Evolutionary conservation across 768 basidiomycete species (phyloP).

Genomic region (Agrocybe praecox): DNA sequence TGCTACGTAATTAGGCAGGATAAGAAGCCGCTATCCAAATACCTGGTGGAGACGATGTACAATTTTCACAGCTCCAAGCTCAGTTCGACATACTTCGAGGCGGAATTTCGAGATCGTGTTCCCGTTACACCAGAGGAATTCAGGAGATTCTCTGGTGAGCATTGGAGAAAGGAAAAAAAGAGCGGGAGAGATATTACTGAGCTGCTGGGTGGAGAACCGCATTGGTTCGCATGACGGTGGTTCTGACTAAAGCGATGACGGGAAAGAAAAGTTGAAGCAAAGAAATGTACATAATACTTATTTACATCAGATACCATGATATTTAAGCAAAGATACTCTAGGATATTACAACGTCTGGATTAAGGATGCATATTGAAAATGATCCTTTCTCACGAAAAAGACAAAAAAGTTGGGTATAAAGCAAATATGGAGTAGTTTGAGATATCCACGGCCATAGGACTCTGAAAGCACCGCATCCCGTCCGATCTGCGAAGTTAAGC

Average conservation of each 20-base stretch:
- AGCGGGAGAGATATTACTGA: background rate
- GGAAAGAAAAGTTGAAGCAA: no score
- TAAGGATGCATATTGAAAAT: no score
- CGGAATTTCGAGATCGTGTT: background rate
- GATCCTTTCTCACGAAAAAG: no score
- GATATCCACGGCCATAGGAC: constrained; percentile 49
- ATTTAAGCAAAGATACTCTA: no score
- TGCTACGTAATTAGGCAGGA: constrained; percentile 17
- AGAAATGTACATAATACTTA: no score
- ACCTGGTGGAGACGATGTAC: constrained; percentile 16
- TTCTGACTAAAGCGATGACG: no score
- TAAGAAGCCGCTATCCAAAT: constrained; percentile 12
- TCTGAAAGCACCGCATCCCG: constrained; percentile 59
- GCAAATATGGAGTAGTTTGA: background rate
- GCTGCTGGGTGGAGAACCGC: background rate
- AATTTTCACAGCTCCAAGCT: constrained; percentile 13
- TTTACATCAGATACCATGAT: no score
- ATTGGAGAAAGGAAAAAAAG: constrained; percentile 1
- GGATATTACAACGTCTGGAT: no score
- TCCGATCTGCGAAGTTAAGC: constrained; percentile 68
- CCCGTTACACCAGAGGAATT: constrained; percentile 5
- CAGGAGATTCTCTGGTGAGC: constrained; percentile 10
- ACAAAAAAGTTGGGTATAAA: background rate
- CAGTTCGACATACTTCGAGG: constrained; percentile 9
- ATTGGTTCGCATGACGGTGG: background rate